phyloP scores from a whole-genome alignment of 805 yeast genomes.

The Yarrowia hollandica region DNA sequence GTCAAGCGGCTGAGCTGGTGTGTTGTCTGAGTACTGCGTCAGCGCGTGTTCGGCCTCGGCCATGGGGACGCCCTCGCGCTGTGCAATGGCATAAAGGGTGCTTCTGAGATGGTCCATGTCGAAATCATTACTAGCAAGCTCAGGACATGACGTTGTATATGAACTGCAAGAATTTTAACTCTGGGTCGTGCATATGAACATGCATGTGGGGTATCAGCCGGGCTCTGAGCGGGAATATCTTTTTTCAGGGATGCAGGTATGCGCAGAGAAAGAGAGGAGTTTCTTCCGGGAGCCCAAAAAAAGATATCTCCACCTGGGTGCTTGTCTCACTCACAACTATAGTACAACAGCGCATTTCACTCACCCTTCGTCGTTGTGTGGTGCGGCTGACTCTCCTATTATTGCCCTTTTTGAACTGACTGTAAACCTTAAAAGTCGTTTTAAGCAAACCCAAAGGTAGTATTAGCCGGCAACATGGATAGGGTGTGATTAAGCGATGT shows the following conservation, averaged over 20 bases:
- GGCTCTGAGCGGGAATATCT: neutral
- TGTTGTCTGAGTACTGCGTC: neutral
- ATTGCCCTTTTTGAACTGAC: slow-evolving; percentile 10
- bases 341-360: neutral
- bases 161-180: neutral
- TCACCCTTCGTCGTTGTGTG: neutral
- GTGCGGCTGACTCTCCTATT: slow-evolving; percentile 28
- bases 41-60: slow-evolving; percentile 10
- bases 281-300: neutral
- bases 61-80: slow-evolving; percentile 4
- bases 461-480: slow-evolving; percentile 12
- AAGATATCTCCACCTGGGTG: neutral
- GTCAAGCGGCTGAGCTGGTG: neutral
- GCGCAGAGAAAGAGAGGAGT: neutral
- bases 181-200: neutral
- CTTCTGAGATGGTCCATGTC: slow-evolving; percentile 9
- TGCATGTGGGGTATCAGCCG: slow-evolving; percentile 14
- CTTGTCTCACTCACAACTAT: neutral
- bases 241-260: neutral
- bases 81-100: slow-evolving; percentile 12
- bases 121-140: neutral
- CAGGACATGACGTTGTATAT: neutral
- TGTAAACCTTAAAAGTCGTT: slow-evolving; percentile 13
- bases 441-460: slow-evolving; percentile 6
- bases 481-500: slow-evolving; percentile 17